Evolutionary conservation across 495 filamentous ascomycete species (phyloP), one percentile per base, ranked within the genome.

Genomic region (Aspergillus conjunctus): DNA sequence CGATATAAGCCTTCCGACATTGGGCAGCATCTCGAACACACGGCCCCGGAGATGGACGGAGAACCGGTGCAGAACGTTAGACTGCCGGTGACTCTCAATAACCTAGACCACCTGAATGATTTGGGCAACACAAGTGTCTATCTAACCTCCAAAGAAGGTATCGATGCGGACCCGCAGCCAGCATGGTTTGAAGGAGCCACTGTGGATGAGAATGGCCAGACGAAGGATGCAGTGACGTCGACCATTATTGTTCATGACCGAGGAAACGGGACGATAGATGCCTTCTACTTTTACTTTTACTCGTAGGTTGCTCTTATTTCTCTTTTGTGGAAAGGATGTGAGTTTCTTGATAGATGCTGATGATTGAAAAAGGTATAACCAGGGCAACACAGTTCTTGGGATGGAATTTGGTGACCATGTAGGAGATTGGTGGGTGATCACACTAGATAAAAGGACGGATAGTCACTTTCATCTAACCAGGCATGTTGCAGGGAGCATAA

Each of bases 221-320:
- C 77, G 1, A 62, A 70, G 2, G 76, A 75, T 62, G 79, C 76
- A 4, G 75, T 76, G 12, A 78, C 75, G 18, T 77, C 74, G 44
- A 74, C 73, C 0, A 76, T 90, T 46, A 79, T 90, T 26, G 77
- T 85, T 17, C 76, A 77, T 55, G 83, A 89, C 61, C 79, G 83
- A 60, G 83, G 80, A 0, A 65, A 72, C 44, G 82, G 79, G 2
- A 70, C 71, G 4, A 70, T 88, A 0, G 87, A 90, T 77, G 87
- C 80, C 0, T 89, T 87, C 57, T 89, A 89, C 64, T 83, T 88
- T 61, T 88, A 88, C 61, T 89, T 89, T 64, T 89, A 86, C 60
- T 78, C 85, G 62, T 88, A 46, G 68, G 77, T 72, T 26, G 26
- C 26, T 26, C 26, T 26, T 15, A 33, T 11, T n/a, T 4, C 4